Base-by-base conservation (phyloP, 2,329 filamentous ascomycete species). In the Cladorrhinum sp. region DNA sequence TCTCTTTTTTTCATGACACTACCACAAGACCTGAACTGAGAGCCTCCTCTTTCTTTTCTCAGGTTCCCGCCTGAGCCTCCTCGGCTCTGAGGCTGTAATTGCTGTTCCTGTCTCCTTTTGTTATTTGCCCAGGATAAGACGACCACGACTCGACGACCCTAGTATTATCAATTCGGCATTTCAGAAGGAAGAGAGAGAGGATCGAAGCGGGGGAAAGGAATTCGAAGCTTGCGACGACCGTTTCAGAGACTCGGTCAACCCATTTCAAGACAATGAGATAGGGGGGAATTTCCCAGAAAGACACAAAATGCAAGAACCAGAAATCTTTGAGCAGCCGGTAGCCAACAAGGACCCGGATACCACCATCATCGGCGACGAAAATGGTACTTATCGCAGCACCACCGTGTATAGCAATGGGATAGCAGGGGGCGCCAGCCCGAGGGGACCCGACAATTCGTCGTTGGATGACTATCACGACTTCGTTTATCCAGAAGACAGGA, bases 401-500 rank as follows among this genome's bases (percentile, higher is more conserved):
- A 67, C 67, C 7, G 59, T 64, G 24, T 64, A 66, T 55, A 63
- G 54, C 58, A 62, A 48, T 29, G 65, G 64, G 4, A 27, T 66
- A n/a, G 63, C 62, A 22, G 63, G 62, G 2, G 32, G 65, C 10
- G 62, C 62, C 23, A 59, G 60, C 10, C 59, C 64, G 50, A 50
- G 55, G 6, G 63, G 50, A 6, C 60, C 55, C 12, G 67, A 68
- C 49, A 62, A 65, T 16, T 62, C 55, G 10, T 65, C 63, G n/a
- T 45, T 45, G n/a, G 64, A 65, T 1, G 66, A 68, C 25, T 69
- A 69, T 54, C 64, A 67, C 48, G 67, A 68, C 50, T 69, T 69
- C 49, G 67, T 69, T 6, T 69, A 65, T 52, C 69, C 69, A 9
- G 69, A 71, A 67, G 69, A 71, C 32, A 64, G 70, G 48, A 72